These are phyloP conservation scores for Leccinum incarnatum DNA, from an alignment of 768 basidiomycete species.

Conservation along the genomic window DNA sequence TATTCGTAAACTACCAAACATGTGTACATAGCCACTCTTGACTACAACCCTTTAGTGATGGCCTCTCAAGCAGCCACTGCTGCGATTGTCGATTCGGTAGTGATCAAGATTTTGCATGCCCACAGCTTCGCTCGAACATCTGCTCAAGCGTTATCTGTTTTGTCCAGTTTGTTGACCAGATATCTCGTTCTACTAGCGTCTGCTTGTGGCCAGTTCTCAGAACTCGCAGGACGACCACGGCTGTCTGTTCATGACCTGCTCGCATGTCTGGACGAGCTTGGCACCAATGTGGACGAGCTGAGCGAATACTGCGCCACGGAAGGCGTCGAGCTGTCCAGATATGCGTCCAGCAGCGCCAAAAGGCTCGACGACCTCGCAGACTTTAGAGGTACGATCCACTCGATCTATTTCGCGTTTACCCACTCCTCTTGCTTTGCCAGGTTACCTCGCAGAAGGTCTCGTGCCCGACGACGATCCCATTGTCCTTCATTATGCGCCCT, in stretches of 20 bases:
- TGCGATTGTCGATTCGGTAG: slow-evolving; percentile 65
- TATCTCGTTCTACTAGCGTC: slow-evolving; percentile 66
- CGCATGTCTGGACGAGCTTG: slow-evolving; percentile 70
- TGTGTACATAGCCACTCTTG: slow-evolving; percentile 8
- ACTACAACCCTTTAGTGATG: slow-evolving; percentile 12
- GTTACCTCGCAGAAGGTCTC: slow-evolving; percentile 59
- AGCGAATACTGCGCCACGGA: slow-evolving; percentile 63
- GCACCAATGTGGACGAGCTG: slow-evolving; percentile 68
- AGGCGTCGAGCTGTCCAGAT: slow-evolving; percentile 65
- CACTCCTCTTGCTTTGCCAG: slow-evolving; percentile 39
- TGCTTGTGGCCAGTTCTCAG: slow-evolving; percentile 69
- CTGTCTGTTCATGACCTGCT: slow-evolving; percentile 60
- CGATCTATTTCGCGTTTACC: neutral
- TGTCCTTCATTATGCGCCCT: slow-evolving; percentile 46
- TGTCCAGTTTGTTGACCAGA: slow-evolving; percentile 74
- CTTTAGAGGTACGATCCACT: slow-evolving; percentile 56
- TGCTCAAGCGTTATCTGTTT: slow-evolving; percentile 61
- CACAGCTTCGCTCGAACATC: slow-evolving; percentile 78
- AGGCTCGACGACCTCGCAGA: slow-evolving; percentile 73
- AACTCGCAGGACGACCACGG: slow-evolving; percentile 66
- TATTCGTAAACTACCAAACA: neutral
- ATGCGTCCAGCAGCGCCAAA: slow-evolving; percentile 59
- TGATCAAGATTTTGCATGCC: slow-evolving; percentile 70
- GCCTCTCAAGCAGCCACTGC: slow-evolving; percentile 44
- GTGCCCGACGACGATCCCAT: slow-evolving; percentile 55